A percentile compares a stretch with the other conserved stretches of the same genome.
These are phyloP conservation scores for Clonostachys solani DNA, from an alignment of 2,329 filamentous ascomycete species.

Conservation along the genomic window DNA sequence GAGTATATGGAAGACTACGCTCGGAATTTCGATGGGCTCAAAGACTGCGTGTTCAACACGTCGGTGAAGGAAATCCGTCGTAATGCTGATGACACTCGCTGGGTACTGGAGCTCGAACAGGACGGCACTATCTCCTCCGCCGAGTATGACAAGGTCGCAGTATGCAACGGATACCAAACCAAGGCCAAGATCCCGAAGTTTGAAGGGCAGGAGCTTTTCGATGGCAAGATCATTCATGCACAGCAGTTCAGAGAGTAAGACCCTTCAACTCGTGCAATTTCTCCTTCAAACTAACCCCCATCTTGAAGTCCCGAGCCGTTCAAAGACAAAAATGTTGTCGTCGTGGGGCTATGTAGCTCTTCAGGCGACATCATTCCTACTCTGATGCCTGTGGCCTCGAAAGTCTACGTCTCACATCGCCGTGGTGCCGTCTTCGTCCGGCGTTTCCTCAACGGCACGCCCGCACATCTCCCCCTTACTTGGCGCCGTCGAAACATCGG, in stretches of 20 bases:
- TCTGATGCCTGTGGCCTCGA: conserved; percentile 16
- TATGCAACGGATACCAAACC: too few species aligned
- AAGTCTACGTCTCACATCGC: conserved; percentile 1
- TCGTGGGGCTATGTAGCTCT: conserved; percentile 36
- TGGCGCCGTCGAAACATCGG: conserved; percentile 20
- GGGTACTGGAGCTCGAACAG: too few species aligned
- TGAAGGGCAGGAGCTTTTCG: conserved; percentile 11
- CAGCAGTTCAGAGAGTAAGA: neutral
- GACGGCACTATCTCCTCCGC: too few species aligned
- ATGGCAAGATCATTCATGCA: neutral
- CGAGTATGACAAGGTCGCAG: too few species aligned
- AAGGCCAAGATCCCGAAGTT: conserved; percentile 26
- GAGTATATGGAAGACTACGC: too few species aligned
- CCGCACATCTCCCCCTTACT: conserved; percentile 25
- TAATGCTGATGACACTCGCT: too few species aligned
- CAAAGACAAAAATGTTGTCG: conserved; percentile 32
- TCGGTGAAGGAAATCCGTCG: too few species aligned
- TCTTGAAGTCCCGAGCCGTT: conserved; percentile 18
- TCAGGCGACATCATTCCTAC: conserved; percentile 18
- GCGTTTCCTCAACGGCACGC: conserved; percentile 23
- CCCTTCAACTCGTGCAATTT: conserved; percentile 1
- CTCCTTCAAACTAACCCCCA: too few species aligned
- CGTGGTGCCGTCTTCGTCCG: conserved; percentile 1
- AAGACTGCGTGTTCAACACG: too few species aligned
- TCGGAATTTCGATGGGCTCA: too few species aligned